These are phyloP conservation scores for Castanopsis chinensis DNA, from an alignment of 306 rosid species.

Conservation along the genomic window DNA sequence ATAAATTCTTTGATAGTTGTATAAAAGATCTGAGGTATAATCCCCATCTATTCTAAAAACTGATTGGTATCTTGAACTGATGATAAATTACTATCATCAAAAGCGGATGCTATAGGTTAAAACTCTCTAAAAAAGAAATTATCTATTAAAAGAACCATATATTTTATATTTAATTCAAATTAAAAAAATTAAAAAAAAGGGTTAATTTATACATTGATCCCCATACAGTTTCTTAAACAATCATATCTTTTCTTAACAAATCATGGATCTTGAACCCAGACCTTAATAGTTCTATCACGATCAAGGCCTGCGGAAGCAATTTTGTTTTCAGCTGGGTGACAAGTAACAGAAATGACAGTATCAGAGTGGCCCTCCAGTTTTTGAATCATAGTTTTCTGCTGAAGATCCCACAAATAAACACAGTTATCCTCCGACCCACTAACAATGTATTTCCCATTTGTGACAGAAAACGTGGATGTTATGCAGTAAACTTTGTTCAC, in stretches of 20 bases:
- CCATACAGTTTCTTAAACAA: conserved; percentile 7
- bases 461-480: conserved; percentile 82
- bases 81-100: accelerated
- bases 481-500: conserved; percentile 62
- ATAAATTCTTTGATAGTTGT: accelerated
- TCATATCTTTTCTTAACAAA: conserved; percentile 16
- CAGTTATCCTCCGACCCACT: conserved; percentile 92
- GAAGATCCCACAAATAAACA: conserved; percentile 91
- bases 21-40: accelerated
- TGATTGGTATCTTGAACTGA: accelerated
- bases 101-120: accelerated
- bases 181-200: background rate
- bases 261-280: conserved; percentile 82
- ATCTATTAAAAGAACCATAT: background rate
- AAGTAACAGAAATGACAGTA: conserved; percentile 74
- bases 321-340: conserved; percentile 84
- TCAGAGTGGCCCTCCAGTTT: conserved; percentile 89
- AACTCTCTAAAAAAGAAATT: background rate
- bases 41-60: too few species aligned
- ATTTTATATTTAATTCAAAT: background rate
- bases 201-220: background rate
- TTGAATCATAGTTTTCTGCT: conserved; percentile 74
- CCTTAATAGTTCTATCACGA: conserved; percentile 65
- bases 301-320: conserved; percentile 90
- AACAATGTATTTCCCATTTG: conserved; percentile 81